Base-by-base conservation (phyloP, 2,329 filamentous ascomycete species). In the Colletotrichum trifolii region DNA sequence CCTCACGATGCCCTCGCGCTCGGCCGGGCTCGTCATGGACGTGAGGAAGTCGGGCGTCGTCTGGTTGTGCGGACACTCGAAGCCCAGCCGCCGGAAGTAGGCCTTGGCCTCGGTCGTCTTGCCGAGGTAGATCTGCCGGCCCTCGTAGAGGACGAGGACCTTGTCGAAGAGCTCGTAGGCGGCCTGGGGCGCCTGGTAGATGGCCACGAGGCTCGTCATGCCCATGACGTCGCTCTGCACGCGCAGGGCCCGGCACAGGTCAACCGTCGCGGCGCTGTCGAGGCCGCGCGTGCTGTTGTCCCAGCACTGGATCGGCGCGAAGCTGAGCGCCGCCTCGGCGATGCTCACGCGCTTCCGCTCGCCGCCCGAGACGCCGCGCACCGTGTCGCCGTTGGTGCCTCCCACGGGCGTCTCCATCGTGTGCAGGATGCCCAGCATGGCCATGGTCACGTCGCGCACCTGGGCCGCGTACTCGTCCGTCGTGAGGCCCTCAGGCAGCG, bases 301-400 rank as follows among this genome's bases (percentile, higher is more conserved):
- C 91, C 91, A 93, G 66, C 89, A 90, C 74, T 92, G 89, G 0
- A 85, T 79, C 79, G 50, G 84, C 75, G 69, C 77, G 49, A 61
- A 61, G 52, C 62, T 65, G 9, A 65, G 46, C 6, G 57, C 57
- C 0, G 90, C 91, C 76, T 94, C 91, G 1, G 89, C 91, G 67
- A 94, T 91, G 43, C 87, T 90, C 2, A 94, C 91, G 73, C 92
- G 88, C 78, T 94, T 93, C 58, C 87, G 82, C 73, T 91, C 88
- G 45, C 88, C 88, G 33, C 88, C 88, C 4, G 84, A 87, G 0
- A 91, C 83, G 34, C 79, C 79, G 6, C 89, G 84, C n/a, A 91
- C 83, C 46, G 89, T 84, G 67, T 91, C 89, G 11, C 56, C 61
- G 71, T 79, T 85, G 63, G 90, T 88, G 66, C 91, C 87, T 8